Base-by-base conservation (phyloP, 192 early-diverging fungal species). In the Backusella tarrabulga region DNA sequence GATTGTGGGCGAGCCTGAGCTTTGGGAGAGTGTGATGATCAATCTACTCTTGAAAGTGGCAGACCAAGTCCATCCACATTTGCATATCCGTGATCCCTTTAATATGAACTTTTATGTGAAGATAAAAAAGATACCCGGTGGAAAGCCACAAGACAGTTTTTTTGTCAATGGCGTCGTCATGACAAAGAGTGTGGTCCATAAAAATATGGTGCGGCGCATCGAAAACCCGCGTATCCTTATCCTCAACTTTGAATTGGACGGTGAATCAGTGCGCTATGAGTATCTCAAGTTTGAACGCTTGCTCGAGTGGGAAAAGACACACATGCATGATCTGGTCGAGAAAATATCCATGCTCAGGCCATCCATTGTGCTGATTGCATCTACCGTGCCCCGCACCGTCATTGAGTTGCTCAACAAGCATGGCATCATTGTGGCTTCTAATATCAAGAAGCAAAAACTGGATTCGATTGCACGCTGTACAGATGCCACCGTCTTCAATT, bases 111-210 rank as follows among this genome's bases (percentile, higher is more conserved):
- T 95, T 42, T 96, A 96, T 71, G 92, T 99, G 71, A 97, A 97
- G 76, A 93, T 98, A 78, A 99, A 99, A 80, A 94, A 93, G 75
- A 94, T 99, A 50, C 91, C 98, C 0, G 98, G 97, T 12, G 96
- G 94, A 7, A 56, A 72, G 36, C 93, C 95, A 0, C 66, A 76
- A 44, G 95, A 97, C 79, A 93, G 91, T 54, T 85, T 92, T 69
- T 98, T 92, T 80, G 88, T 99, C 34, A 85, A 89, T 26, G 98
- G 97, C 34, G 89, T 97, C 9, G 98, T 98, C 9, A 96, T 92
- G 76, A 90, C 95, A 36, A 98, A 97, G 82, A 93, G 92, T 76
- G 87, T 97, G 7, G 93, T 93, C 0, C 97, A 99, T 83, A 95
- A 97, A 74, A 84, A 90, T 75, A 98, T 99, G 97, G 84, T 92